Evolutionary conservation across 2,329 filamentous ascomycete species (phyloP).

Genomic region (Diaporthe velutina): DNA sequence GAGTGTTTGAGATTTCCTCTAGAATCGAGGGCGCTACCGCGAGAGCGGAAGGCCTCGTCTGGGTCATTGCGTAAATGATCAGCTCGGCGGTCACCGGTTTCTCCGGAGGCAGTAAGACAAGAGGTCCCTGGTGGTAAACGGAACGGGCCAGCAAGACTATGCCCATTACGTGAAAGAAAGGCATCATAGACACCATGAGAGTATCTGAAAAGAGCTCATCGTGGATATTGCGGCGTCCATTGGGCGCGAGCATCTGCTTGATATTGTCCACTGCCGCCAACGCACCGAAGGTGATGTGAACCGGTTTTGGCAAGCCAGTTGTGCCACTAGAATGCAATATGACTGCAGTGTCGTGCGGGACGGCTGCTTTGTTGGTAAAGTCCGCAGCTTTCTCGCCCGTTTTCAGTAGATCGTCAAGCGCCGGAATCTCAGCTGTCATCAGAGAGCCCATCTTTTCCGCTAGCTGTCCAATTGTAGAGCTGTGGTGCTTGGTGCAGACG

Average conservation of each 20-base stretch:
- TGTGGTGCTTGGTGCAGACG: not conserved
- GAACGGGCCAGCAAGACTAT: not conserved
- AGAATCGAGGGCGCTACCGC: not conserved
- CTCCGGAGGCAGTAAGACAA: not conserved
- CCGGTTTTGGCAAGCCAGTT: not conserved
- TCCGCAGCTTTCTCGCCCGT: not conserved
- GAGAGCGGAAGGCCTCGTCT: not conserved
- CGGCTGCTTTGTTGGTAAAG: not conserved
- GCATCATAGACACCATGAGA: not conserved
- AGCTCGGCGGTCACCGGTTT: not conserved
- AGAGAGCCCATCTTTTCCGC: not conserved
- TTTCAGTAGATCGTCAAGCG: not conserved
- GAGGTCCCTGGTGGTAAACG: not conserved
- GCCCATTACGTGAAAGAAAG: not conserved
- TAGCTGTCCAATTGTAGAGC: not conserved
- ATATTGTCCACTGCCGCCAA: not conserved
- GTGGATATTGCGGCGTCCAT: not conserved
- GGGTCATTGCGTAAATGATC: not conserved
- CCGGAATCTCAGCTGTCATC: not conserved
- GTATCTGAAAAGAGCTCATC: not conserved
- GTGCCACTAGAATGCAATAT: not conserved
- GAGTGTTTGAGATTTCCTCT: not conserved
- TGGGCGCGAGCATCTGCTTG: not conserved
- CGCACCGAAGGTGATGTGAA: not conserved
- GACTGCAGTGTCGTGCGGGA: not conserved